Base-by-base conservation (phyloP, 1,284 basidiomycete species). In the Trichosporon sp. region DNA sequence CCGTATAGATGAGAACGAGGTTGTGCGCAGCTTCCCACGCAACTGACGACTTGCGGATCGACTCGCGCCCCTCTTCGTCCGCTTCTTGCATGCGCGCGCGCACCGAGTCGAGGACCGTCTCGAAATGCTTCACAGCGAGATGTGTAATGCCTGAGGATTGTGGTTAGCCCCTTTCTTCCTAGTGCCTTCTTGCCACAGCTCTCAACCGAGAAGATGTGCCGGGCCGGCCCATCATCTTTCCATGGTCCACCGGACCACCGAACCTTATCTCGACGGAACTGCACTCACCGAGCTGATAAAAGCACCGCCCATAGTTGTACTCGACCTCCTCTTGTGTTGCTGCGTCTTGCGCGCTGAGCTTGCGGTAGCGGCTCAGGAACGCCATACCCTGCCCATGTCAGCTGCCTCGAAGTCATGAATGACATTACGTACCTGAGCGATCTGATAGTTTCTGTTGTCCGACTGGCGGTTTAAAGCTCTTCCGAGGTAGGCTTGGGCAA, bases 401-500 rank as follows among this genome's bases (percentile, higher is more conserved):
- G 70, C 64, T 32, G 40, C 46, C 43, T 14, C 54, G 14, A 70
- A 43, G n/a, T 61, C 26, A n/a, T n/a, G 43, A 7, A 66, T 56
- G 66, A 19, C 26, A 26, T 26, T 38, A 86, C 90, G 72, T 80
- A 94, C 92, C 78, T 91, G 88, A 77, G 93, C 87, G 54, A 88
- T 86, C 65, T 88, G 88, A 80, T 96, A 93, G 78, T 98, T 92
- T 64, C 94, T 85, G 80, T 99, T 98, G 84, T 98, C 96, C 5
- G 92, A 91, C 80, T 98, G 95, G 10, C 96, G 88, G 76, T 96
- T 93, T 89, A 94, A 93, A 0, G 94, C 91, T 46, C 96, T 88
- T 8, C 93, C 92, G 43, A 96, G 86, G 61, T 92, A 97, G 0
- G 93, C 91, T 48, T 95, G 89, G 0, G 91, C 91, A 5, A 96